Evolutionary conservation across 768 basidiomycete species (phyloP), one percentile per base, ranked within the genome.

Genomic region (Cystobasidium ongulense): DNA sequence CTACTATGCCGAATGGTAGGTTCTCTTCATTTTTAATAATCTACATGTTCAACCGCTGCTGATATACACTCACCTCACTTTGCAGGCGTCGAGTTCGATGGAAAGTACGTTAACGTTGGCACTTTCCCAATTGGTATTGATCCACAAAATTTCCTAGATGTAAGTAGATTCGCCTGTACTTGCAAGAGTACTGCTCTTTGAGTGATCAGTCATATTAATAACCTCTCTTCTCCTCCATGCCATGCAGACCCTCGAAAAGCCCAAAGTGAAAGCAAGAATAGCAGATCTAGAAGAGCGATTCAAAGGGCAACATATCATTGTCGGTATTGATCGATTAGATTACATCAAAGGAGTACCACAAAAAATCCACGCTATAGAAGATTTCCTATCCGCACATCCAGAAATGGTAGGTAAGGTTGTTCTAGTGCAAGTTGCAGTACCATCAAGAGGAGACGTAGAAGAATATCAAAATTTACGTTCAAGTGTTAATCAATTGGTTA

Each of bases 321-420:
- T 98, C 76, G 96, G 96, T 63, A 96, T 99, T 31, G 96, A 99
- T 81, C 89, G 96, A 54, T 85, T 99, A 67, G 96, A 99, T 81
- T 99, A 99, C 83, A 98, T 99, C 88, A 99, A 99, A 85, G 96
- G 96, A 79, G 92, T 99, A 38, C 96, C 96, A 0, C 96, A 99
- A 81, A 99, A 99, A 82, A 82, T 99, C 61, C 92, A 97, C 80
- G 94, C 91, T 0, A 86, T 99, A 73, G 96, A 99, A 80, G 86
- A 95, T 52, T 99, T 99, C 86, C 86, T 99, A 36, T 87, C 89
- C 23, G 94, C 97, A 77, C 95, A 99, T 81, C 96, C 96, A 2
- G 96, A 99, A 82, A 98, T 94, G 94, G 92, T 98, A 78, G 96
- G 96, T 78, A 99, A 95, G 85, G 90, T 97, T 73, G 96, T 99